phyloP scores from a whole-genome alignment of 2,329 filamentous ascomycete species.

The Fusarium sp. region DNA sequence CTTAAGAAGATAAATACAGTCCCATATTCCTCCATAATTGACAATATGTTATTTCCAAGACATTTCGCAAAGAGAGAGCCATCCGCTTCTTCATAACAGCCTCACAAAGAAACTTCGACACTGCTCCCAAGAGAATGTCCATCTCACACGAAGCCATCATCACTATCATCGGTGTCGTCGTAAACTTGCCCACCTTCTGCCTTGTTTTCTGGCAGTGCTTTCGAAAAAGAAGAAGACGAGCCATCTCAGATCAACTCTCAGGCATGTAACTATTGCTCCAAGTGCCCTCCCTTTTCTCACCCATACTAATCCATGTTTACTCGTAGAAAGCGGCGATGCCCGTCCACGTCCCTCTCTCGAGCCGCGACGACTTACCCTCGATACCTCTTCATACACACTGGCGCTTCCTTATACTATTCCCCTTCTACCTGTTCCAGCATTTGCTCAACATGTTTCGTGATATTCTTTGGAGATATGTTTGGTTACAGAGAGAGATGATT shows the following conservation, averaged over 20 bases:
- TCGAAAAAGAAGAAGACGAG: not conserved
- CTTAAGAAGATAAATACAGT: not conserved
- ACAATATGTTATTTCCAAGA: not conserved
- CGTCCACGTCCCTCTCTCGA: accelerated
- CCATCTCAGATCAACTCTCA: not conserved
- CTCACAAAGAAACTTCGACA: not conserved
- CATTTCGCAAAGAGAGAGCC: not conserved
- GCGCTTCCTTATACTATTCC: constrained; percentile 5
- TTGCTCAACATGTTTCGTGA: not conserved
- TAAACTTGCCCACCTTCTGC: constrained; percentile 15
- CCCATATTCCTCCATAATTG: not conserved
- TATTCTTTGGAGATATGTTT: not conserved
- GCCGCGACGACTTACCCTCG: not conserved
- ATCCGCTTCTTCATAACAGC: not conserved
- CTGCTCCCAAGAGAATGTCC: not conserved
- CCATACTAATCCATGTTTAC: not conserved
- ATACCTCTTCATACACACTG: not conserved
- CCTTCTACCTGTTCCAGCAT: not conserved
- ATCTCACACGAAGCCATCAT: constrained; percentile 7
- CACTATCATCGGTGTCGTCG: constrained; percentile 3
- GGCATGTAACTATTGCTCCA: not conserved
- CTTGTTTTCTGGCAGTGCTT: constrained; percentile 18
- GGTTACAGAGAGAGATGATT: no score
- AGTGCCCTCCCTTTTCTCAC: no score
- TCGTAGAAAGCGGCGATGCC: not conserved